These are phyloP conservation scores for Cryptosporidium canis DNA, from an alignment of 169 alveolate species.

Conservation along the genomic window DNA sequence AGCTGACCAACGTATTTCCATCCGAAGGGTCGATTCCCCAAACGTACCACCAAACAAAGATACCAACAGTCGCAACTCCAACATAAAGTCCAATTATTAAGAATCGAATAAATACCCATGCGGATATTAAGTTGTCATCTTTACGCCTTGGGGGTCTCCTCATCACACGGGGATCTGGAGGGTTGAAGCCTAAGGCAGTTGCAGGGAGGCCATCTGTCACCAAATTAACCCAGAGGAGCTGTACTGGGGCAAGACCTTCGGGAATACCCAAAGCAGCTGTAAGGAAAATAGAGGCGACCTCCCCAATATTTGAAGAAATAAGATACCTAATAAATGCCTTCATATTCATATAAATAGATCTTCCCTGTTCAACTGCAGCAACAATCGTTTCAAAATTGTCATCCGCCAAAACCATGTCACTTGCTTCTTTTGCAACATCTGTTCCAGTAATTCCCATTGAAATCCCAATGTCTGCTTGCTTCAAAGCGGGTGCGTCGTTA, in stretches of 20 bases:
- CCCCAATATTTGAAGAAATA: constrained; percentile 98
- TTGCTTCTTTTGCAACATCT: constrained; percentile 99
- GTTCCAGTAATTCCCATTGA: constrained; percentile 99
- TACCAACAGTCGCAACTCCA: constrained; percentile 98
- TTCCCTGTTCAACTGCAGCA: constrained; percentile 98
- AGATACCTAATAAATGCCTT: constrained; percentile 97
- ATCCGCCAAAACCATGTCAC: constrained; percentile 99
- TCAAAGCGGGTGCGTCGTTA: constrained; percentile 99
- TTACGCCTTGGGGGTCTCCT: constrained; percentile 94
- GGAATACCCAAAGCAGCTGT: constrained; percentile 99
- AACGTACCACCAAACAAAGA: constrained; percentile 94
- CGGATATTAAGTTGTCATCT: constrained; percentile 94
- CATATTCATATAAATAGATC: constrained; percentile 98
- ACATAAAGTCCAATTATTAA: constrained; percentile 96
- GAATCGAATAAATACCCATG: constrained; percentile 93
- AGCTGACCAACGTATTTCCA: constrained; percentile 92
- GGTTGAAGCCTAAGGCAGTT: constrained; percentile 99
- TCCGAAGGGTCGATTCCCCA: constrained; percentile 90
- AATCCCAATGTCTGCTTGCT: constrained; percentile 98
- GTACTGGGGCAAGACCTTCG: constrained; percentile 96
- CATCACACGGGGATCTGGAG: constrained; percentile 98
- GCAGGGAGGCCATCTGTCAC: constrained; percentile 99
- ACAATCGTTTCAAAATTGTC: constrained; percentile 99
- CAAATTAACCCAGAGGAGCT: constrained; percentile 98
- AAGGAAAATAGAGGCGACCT: constrained; percentile 98